A percentile compares a stretch with the other conserved stretches of the same genome.
Conservation (phyloP, 2,329 filamentous ascomycete species). For the Ophiognomonia clavigignenti-juglandacearum region DNA sequence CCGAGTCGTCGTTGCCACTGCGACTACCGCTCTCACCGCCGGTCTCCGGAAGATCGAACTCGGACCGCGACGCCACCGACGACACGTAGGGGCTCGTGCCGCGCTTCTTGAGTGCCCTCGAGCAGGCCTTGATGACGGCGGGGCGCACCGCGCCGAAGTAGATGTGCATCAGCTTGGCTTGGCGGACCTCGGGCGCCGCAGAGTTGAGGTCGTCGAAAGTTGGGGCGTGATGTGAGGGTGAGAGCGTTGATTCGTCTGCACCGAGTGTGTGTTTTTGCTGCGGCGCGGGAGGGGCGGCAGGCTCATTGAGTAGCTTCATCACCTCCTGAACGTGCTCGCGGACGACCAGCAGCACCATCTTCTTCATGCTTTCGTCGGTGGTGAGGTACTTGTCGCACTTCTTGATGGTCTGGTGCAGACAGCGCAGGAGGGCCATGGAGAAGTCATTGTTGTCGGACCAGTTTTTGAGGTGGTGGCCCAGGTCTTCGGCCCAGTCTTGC, state of each 20-base stretch:
- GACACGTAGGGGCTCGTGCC: slow-evolving; percentile 19
- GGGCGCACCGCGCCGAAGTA: slow-evolving; percentile 44
- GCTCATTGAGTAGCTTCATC: slow-evolving; percentile 38
- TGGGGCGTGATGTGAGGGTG: slow-evolving; percentile 3
- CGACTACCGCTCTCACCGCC: too few species aligned
- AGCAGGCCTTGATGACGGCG: slow-evolving; percentile 32
- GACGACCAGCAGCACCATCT: slow-evolving; percentile 40
- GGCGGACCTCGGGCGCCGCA: slow-evolving; percentile 42
- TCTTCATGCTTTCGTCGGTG: slow-evolving; percentile 22
- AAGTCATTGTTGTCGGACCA: slow-evolving; percentile 17
- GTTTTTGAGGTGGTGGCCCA: slow-evolving; percentile 12
- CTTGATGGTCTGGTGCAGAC: slow-evolving; percentile 36
- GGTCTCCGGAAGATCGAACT: slow-evolving; percentile 16
- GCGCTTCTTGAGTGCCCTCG: slow-evolving; percentile 23
- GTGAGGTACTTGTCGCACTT: slow-evolving; percentile 38
- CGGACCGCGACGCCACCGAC: slow-evolving; percentile 8
- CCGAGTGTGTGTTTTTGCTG: background rate
- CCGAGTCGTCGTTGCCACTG: slow-evolving; percentile 9
- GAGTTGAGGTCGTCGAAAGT: slow-evolving; percentile 42
- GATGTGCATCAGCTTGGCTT: slow-evolving; percentile 45
- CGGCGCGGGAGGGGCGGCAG: too few species aligned
- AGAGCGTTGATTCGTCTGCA: slow-evolving; percentile 9
- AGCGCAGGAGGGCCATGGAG: slow-evolving; percentile 31
- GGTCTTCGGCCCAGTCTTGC: slow-evolving; percentile 5
- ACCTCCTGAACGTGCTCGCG: slow-evolving; percentile 47